These are phyloP conservation scores for Penicillium angulare DNA, from an alignment of 495 filamentous ascomycete genomes.

Conservation along the genomic window DNA sequence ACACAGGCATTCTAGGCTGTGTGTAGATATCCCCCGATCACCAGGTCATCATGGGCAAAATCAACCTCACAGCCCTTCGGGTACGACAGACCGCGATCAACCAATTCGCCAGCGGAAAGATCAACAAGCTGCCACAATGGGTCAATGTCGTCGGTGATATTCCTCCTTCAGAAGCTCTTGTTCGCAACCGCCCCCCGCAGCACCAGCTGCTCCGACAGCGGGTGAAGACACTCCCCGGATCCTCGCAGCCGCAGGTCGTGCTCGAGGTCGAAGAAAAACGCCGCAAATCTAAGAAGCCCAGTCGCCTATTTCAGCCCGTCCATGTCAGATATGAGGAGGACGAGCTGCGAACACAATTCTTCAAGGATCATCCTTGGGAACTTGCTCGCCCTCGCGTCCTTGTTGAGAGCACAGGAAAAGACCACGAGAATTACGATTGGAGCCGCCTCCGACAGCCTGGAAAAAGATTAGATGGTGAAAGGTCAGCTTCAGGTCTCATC, in stretches of 20 bases:
- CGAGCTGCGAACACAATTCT: constrained; percentile 74
- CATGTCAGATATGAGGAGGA: constrained; percentile 83
- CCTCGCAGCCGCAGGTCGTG: constrained; percentile 35
- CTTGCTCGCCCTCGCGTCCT: constrained; percentile 83
- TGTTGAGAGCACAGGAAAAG: constrained; percentile 81
- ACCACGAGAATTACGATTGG: constrained; percentile 77
- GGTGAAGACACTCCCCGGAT: constrained; percentile 36
- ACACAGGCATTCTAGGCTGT: neutral
- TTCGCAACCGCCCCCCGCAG: constrained; percentile 65
- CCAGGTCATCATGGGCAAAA: constrained; percentile 56
- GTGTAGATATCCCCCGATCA: neutral
- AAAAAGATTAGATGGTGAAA: constrained; percentile 80
- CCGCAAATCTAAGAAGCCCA: constrained; percentile 57
- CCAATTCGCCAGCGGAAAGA: constrained; percentile 52
- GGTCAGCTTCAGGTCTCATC: constrained; percentile 47
- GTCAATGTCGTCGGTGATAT: constrained; percentile 67
- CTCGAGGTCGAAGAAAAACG: constrained; percentile 41
- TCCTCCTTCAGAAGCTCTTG: constrained; percentile 76
- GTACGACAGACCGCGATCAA: constrained; percentile 66
- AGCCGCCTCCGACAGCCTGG: constrained; percentile 74
- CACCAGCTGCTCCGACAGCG: constrained; percentile 57
- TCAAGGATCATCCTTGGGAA: constrained; percentile 95
- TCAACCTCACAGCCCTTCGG: constrained; percentile 69
- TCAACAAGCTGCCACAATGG: constrained; percentile 65
- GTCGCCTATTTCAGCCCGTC: constrained; percentile 76